These are phyloP conservation scores for Fraxinus nigra DNA, from an alignment of 305 asterid genomes.

Conservation along the genomic window DNA sequence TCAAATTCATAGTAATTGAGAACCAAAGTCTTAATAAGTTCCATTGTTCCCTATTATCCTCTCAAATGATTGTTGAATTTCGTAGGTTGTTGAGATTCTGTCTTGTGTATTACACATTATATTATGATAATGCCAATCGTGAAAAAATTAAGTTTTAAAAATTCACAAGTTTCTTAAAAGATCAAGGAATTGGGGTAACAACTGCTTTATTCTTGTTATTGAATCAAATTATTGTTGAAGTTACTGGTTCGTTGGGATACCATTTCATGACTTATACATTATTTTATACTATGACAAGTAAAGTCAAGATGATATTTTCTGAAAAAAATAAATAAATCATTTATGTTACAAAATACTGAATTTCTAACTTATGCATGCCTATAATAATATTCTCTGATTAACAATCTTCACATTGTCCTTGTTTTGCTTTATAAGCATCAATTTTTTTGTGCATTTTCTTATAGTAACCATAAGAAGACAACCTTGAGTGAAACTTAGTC, in stretches of 20 bases:
- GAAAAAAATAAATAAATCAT: not conserved
- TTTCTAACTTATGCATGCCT: not conserved
- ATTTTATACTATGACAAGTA: not conserved
- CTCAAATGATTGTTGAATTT: not conserved
- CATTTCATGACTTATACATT: not conserved
- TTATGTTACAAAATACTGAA: not conserved
- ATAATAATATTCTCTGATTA: not conserved
- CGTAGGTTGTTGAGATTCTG: not conserved
- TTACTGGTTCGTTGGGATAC: not conserved
- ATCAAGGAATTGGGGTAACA: not conserved
- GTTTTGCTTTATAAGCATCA: not conserved
- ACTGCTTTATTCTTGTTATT: not conserved
- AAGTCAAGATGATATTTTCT: not conserved
- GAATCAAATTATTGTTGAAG: not conserved
- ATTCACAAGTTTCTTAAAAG: not conserved
- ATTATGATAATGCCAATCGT: not conserved
- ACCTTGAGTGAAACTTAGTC: not conserved
- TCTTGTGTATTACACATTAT: not conserved
- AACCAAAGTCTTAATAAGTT: not conserved
- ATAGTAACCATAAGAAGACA: not conserved
- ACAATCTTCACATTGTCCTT: not conserved
- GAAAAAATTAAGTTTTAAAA: not conserved
- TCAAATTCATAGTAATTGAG: not conserved
- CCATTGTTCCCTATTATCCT: not conserved
- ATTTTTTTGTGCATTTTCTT: not conserved